Percentiles rank a stretch among this genome's conserved stretches.
These are phyloP conservation scores for Xylaria sp. DNA, from an alignment of 2,329 filamentous ascomycete species.

Conservation along the genomic window DNA sequence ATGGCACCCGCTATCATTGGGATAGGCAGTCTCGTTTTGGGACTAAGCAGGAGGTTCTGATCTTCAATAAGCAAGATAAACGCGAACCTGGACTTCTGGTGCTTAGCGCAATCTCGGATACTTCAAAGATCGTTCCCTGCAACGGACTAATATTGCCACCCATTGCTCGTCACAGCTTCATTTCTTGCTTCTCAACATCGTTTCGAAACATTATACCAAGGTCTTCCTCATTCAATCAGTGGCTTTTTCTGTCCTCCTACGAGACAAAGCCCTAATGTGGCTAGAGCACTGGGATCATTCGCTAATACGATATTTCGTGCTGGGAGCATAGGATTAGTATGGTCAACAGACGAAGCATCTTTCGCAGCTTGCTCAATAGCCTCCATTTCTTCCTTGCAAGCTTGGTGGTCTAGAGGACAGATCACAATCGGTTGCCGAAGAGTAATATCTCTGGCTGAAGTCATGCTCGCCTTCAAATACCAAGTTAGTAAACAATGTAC, in stretches of 20 bases:
- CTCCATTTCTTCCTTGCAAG: constrained; percentile 98
- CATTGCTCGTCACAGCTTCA: background rate
- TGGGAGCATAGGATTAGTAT: constrained; percentile 91
- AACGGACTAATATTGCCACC: background rate
- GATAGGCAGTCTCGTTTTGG: background rate
- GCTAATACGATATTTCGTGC: constrained; percentile 81
- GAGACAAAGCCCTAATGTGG: constrained; percentile 66
- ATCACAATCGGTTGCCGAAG: constrained; percentile 94
- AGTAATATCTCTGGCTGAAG: constrained; percentile 84
- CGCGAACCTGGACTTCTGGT: background rate
- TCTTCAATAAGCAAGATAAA: background rate
- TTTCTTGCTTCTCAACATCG: background rate
- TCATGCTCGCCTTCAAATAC: constrained; percentile 75
- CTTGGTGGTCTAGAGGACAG: constrained; percentile 91
- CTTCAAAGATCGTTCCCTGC: background rate
- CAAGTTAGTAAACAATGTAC: constrained; percentile 8
- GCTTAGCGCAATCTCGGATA: background rate
- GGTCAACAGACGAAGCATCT: constrained; percentile 86
- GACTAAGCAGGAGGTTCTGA: background rate
- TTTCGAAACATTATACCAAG: background rate
- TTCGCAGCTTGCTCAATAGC: constrained; percentile 95
- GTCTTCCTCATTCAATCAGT: constrained; percentile 61
- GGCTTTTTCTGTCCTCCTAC: constrained; percentile 70
- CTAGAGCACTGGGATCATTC: constrained; percentile 70
- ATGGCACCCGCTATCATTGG: background rate